Evolutionary conservation across 139 green algal genomes (phyloP), one percentile per base, ranked within the genome.

Genomic region (Coccomyxa sp.): DNA sequence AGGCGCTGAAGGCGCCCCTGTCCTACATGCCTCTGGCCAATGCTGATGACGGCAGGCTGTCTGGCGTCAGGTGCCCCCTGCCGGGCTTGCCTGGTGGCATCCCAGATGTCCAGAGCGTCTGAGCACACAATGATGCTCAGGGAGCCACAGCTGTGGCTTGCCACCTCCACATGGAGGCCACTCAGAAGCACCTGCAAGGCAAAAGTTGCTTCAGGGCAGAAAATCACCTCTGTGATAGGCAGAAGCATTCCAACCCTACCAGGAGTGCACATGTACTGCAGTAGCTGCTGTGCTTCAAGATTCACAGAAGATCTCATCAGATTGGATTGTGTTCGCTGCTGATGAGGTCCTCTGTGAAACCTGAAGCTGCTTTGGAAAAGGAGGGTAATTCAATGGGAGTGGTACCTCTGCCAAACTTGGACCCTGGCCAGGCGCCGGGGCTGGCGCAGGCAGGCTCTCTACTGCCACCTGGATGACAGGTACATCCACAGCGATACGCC

Each of bases 401-500:
- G 40, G 27, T 55, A 27, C 68, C 39, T 31, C 0, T 18, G 68
- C 38, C 29, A n/a, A 39, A 33, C 8, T 0, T 68, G 36, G 31
- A 27, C 76, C 40, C n/a, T 31, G 6, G 27, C 0, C 41, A 37
- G 27, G 9, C 14, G 34, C 34, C 34, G n/a, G 68, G 2, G 37
- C 68, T 55, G 40, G 35, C 7, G n/a, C 35, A 31, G 80, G 55
- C 39, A 79, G 72, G 29, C 44, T 68, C 73, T 79, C 79, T 39
- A 75, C 69, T 22, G 69, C 55, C 10, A 78, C 31, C 41, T 9
- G 37, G 27, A 83, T 55, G 33, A 10, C 41, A 44, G 37, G 37
- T 24, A 81, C 54, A 37, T 79, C 55, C 29, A 85, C 76, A 44
- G 78, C 82, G 16, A 86, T 55, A 41, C 77, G 18, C 82, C 82